Evolutionary conservation across 768 basidiomycete genomes (phyloP), one percentile per base, ranked within the genome.

Genomic region (Paxillus ammoniavirescens): DNA sequence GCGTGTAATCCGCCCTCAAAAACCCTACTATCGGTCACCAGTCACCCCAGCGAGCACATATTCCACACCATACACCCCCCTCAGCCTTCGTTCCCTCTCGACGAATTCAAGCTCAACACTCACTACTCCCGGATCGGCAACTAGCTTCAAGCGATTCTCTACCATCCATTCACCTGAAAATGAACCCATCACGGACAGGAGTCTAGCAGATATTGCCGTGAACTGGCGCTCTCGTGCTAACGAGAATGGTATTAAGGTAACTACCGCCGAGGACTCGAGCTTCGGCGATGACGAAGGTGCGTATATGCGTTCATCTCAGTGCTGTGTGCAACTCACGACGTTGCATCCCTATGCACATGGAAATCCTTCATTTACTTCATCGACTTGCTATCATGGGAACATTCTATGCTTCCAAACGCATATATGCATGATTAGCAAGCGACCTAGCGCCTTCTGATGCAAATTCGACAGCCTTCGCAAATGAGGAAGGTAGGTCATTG

Each of bases 191-290:
- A 14, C 45, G 59, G 75, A 76, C 58, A 72, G 69, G 58, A 79
- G 77, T 61, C 72, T 83, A 21, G 80, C 82, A 14, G 82, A 86
- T 65, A 78, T 83, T 37, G 79, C 84, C 5, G 77, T 79, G 33
- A 88, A 81, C 65, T 91, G 89, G 89, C 78, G 88, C 52, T 83
- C 80, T 30, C 76, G 87, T 47, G 85, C 87, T 47, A 82, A 74
- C 53, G 84, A 87, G 59, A 83, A 88, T 57, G 86, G 86, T 41
- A 88, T 89, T 54, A 85, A 79, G 66, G 84, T 87, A 48, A 73
- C 80, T 26, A 69, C 74, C 37, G 69, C 65, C 17, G 65, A 68
- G 23, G 70, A 74, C 2, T 69, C 75, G 9, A 69, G 67, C 55
- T 72, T 68, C 54, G 70, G 67, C 44, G 74, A 77, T 17, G 86